These are phyloP conservation scores for Conticribra guillardii DNA, from an alignment of 108 stramenopile genomes.

Conservation along the genomic window DNA sequence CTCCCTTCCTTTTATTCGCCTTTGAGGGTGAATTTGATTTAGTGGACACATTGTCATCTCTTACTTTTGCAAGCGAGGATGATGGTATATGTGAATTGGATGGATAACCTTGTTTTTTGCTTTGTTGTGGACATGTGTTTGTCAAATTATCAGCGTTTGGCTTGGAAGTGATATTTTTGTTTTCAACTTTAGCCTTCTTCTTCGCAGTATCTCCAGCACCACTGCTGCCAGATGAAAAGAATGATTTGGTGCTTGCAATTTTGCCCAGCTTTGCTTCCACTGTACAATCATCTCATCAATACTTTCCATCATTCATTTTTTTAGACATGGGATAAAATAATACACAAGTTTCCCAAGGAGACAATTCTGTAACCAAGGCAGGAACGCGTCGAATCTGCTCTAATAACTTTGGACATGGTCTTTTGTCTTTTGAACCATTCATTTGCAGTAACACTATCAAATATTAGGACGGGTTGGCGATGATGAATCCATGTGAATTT, in stretches of 20 bases:
- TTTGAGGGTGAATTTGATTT: too few species aligned
- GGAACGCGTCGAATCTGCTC: conserved; percentile 19
- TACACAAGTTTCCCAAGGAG: conserved; percentile 6
- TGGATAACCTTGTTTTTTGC: too few species aligned
- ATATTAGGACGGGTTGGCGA: conserved; percentile 74
- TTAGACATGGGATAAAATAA: conserved; percentile 48
- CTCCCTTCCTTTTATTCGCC: neutral
- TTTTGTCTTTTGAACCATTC: conserved; percentile 70
- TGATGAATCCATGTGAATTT: conserved; percentile 68
- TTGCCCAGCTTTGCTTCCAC: conserved; percentile 28
- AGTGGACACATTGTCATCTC: too few species aligned
- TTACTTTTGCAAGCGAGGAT: too few species aligned
- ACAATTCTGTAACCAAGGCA: conserved; percentile 10
- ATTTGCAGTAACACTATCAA: conserved; percentile 56
- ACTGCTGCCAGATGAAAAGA: conserved; percentile 1
- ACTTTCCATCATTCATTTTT: conserved; percentile 26
- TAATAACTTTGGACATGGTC: conserved; percentile 43
- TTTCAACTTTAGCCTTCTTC: too few species aligned
- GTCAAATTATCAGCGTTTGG: too few species aligned
- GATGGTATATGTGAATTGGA: too few species aligned
- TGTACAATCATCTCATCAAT: conserved; percentile 42
- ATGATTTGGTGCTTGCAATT: conserved; percentile 21
- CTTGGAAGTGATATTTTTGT: too few species aligned
- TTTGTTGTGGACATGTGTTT: too few species aligned
- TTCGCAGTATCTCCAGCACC: too few species aligned